These are phyloP conservation scores for Tillandsia fasciculata DNA, from an alignment of 176 grass and related monocot species.

Conservation along the genomic window DNA sequence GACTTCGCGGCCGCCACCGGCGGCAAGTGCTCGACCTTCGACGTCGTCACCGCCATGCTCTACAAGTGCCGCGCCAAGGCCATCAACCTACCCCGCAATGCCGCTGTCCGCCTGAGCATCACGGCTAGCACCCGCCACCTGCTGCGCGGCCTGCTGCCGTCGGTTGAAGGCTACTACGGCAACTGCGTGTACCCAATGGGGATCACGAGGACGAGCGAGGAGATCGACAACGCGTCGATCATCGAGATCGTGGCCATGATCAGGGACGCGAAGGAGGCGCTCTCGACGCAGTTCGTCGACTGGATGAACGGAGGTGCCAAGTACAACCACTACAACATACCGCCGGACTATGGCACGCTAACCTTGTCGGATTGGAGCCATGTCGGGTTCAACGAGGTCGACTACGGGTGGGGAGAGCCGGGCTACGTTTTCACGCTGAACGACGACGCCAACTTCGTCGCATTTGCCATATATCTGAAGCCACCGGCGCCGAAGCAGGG, in stretches of 20 bases:
- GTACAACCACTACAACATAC: slow-evolving; percentile 43
- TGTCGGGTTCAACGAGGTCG: slow-evolving; percentile 56
- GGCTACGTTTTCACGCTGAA: slow-evolving; percentile 52
- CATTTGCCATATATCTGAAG: slow-evolving; percentile 49
- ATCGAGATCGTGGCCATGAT: slow-evolving; percentile 33
- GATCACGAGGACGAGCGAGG: slow-evolving; percentile 25
- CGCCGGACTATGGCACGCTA: slow-evolving; percentile 52
- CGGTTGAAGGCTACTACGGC: slow-evolving; percentile 51
- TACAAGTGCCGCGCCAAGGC: slow-evolving; percentile 47
- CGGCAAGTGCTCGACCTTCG: slow-evolving; percentile 58
- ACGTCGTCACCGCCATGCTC: slow-evolving; percentile 56
- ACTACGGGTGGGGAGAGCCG: slow-evolving; percentile 54
- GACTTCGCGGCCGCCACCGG: slow-evolving; percentile 33
- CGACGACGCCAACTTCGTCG: slow-evolving; percentile 42
- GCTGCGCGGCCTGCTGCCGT: slow-evolving; percentile 38
- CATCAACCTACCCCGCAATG: slow-evolving; percentile 22
- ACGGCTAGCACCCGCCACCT: slow-evolving; percentile 54
- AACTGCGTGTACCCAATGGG: slow-evolving; percentile 54
- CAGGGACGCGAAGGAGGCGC: slow-evolving; percentile 38
- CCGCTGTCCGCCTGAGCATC: slow-evolving; percentile 32
- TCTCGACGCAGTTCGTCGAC: slow-evolving; percentile 28
- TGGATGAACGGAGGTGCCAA: slow-evolving; percentile 38
- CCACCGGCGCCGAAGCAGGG: slow-evolving; percentile 55
- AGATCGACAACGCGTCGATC: slow-evolving; percentile 29
- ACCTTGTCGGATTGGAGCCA: slow-evolving; percentile 66